Conservation (phyloP, 1,284 basidiomycete genomes). For the Macrocystidia cucumis region DNA sequence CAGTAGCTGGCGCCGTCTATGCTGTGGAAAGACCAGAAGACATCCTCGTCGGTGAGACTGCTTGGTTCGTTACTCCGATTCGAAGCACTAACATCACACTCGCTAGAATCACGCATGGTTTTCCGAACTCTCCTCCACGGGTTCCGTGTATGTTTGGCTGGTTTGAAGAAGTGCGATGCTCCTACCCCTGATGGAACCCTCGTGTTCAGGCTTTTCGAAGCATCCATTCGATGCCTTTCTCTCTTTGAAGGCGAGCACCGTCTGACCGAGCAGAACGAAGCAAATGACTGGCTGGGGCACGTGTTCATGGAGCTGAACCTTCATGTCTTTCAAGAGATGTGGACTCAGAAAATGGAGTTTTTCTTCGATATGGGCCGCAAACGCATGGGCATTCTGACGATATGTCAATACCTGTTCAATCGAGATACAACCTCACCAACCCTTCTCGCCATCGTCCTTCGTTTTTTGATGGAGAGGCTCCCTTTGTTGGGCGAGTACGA, state of each 20-base stretch:
- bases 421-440: conserved; percentile 85
- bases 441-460: conserved; percentile 88
- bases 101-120: conserved; percentile 70
- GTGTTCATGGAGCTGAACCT: conserved; percentile 80
- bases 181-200: conserved; percentile 82
- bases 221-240: conserved; percentile 79
- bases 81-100: too few species aligned
- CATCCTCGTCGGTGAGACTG: conserved; percentile 54
- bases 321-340: conserved; percentile 92
- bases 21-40: conserved; percentile 74
- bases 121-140: conserved; percentile 89
- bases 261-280: conserved; percentile 71
- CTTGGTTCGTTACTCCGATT: conserved; percentile 1
- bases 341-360: conserved; percentile 86
- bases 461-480: conserved; percentile 81
- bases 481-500: conserved; percentile 84
- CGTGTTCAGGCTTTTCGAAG: conserved; percentile 84
- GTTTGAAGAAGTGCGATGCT: conserved; percentile 76
- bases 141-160: conserved; percentile 77
- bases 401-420: conserved; percentile 83
- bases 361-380: conserved; percentile 78
- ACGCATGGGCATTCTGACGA: conserved; percentile 76
- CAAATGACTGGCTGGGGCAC: conserved; percentile 80
- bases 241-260: conserved; percentile 80
- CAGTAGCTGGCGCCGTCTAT: conserved; percentile 67